Conservation (phyloP, 1,139 yeast species). For the Candida tunisiensis region DNA sequence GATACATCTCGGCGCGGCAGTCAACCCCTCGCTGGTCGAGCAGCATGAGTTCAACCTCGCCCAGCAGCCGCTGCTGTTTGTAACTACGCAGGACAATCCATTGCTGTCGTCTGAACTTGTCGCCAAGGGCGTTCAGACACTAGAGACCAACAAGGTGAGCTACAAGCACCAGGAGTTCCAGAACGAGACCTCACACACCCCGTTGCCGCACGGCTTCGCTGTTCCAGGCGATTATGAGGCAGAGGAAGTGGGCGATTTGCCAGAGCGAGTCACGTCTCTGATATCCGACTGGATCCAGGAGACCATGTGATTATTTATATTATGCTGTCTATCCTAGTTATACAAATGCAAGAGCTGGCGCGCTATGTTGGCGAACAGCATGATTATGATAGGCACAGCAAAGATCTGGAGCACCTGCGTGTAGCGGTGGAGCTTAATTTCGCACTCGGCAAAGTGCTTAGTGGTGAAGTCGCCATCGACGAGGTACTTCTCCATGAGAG, state of each 20-base stretch:
- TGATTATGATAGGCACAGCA: conserved; percentile 15
- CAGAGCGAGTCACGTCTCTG: conserved; percentile 10
- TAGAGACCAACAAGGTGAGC: conserved; percentile 8
- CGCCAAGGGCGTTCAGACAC: conserved; percentile 8
- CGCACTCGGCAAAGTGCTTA: no score
- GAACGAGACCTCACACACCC: conserved; percentile 4
- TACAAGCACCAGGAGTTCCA: conserved; percentile 6
- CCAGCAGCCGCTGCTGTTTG: conserved; percentile 16
- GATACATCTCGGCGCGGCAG: conserved; percentile 16
- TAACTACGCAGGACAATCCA: conserved; percentile 18
- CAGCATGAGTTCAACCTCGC: conserved; percentile 13
- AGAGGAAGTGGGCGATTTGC: conserved; percentile 16
- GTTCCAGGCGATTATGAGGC: conserved; percentile 23
- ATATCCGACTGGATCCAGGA: conserved; percentile 13
- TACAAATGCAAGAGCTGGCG: neutral
- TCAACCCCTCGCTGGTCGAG: conserved; percentile 22
- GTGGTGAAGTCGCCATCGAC: conserved; percentile 6
- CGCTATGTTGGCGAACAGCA: conserved; percentile 6
- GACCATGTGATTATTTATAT: neutral
- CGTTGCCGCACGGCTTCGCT: conserved; percentile 24
- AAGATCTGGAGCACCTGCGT: conserved; percentile 17
- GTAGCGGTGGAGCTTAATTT: conserved; percentile 11
- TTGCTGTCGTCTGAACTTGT: conserved; percentile 11
- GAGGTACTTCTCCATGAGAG: conserved; percentile 41
- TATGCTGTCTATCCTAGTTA: neutral